Evolutionary conservation across 495 filamentous ascomycete genomes (phyloP).

Genomic region (Evernia prunastri): DNA sequence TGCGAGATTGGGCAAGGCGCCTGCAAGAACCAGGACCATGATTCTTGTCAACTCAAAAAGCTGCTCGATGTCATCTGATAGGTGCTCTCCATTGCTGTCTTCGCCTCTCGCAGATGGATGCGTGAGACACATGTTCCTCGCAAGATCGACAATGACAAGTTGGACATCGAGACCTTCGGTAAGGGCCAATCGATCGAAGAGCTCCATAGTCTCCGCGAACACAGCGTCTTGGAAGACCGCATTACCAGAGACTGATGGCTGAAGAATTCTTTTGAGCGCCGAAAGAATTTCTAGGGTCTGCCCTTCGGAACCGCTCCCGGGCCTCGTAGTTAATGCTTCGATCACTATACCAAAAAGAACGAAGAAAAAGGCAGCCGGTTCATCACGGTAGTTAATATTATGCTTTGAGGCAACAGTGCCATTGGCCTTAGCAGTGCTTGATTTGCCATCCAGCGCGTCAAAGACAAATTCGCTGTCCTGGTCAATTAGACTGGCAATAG

Average conservation of each 20-base stretch:
- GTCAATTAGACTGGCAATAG: constrained; percentile 94
- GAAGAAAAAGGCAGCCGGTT: constrained; percentile 98
- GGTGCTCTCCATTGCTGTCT: constrained; percentile 59
- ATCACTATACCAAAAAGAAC: constrained; percentile 95
- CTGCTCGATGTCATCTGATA: constrained; percentile 96
- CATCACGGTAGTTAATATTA: constrained; percentile 93
- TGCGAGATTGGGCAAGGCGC: constrained; percentile 77
- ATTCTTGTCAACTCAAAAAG: constrained; percentile 93
- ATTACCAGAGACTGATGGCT: constrained; percentile 90
- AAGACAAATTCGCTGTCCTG: constrained; percentile 97
- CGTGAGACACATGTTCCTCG: constrained; percentile 76
- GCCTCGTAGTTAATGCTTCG: constrained; percentile 81
- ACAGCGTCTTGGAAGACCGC: constrained; percentile 94
- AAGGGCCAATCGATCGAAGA: constrained; percentile 84
- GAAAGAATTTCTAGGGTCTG: constrained; percentile 85
- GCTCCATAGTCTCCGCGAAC: constrained; percentile 95
- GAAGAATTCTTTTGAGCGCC: constrained; percentile 89
- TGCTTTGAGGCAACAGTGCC: constrained; percentile 33
- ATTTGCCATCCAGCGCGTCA: constrained; percentile 86
- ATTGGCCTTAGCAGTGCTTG: constrained; percentile 33
- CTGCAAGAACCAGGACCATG: constrained; percentile 86
- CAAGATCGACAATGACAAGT: constrained; percentile 85
- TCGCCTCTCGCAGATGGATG: constrained; percentile 81
- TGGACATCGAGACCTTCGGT: constrained; percentile 90
- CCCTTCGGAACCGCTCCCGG: constrained; percentile 63